These are phyloP conservation scores for Conidiobolus incongruus DNA, from an alignment of 371 early-diverging fungal species.

Conservation along the genomic window DNA sequence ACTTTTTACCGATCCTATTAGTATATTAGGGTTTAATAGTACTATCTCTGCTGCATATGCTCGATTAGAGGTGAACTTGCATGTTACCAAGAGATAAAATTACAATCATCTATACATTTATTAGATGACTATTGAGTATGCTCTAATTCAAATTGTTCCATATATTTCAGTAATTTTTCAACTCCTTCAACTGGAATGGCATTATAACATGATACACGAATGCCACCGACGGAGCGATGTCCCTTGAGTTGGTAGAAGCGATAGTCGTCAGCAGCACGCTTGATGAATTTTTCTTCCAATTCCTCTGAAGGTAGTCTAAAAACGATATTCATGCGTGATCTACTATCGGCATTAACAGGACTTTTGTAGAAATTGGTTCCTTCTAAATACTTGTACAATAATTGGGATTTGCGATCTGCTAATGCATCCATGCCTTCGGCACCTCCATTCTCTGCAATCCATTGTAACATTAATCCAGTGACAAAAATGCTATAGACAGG, in stretches of 20 bases:
- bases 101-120: no score
- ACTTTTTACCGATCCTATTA: no score
- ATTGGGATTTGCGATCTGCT: conserved; percentile 35
- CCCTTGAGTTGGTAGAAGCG: conserved; percentile 73
- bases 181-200: conserved; percentile 72
- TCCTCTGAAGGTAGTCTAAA: conserved; percentile 46
- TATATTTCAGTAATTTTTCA: conserved; percentile 39
- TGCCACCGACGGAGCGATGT: conserved; percentile 85
- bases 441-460: conserved; percentile 38
- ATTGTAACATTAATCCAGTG: conserved; percentile 38
- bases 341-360: conserved; percentile 27
- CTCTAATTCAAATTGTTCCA: conserved; percentile 43
- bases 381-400: conserved; percentile 49
- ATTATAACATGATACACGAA: conserved; percentile 85
- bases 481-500: conserved; percentile 90
- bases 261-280: conserved; percentile 20
- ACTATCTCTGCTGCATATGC: no score
- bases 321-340: conserved; percentile 82
- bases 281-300: conserved; percentile 58
- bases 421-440: conserved; percentile 29
- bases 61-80: no score
- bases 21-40: no score
- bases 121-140: no score
- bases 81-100: no score
- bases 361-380: conserved; percentile 31